Evolutionary conservation across 164 flowering plant genomes (phyloP).

Genomic region (Taxillus chinensis): DNA sequence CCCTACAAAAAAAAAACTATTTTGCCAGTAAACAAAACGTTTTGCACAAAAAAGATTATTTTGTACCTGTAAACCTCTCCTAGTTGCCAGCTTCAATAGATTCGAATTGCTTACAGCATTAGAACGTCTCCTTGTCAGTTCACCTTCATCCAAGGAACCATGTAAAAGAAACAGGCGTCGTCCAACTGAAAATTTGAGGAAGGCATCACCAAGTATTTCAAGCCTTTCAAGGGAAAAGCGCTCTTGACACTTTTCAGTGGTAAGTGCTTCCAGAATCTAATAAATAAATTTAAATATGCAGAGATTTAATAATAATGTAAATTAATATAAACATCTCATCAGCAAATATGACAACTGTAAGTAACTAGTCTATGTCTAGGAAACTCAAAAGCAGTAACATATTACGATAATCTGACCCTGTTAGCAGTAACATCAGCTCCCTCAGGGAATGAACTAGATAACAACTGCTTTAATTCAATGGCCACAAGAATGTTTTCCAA

Average conservation of each 20-base stretch:
- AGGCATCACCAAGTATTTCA: slow-evolving; percentile 94
- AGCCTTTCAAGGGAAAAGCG: slow-evolving; percentile 90
- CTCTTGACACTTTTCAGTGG: slow-evolving; percentile 86
- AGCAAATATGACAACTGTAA: too few species aligned
- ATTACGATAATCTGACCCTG: slow-evolving; percentile 35
- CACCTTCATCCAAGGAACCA: slow-evolving; percentile 72
- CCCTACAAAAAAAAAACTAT: too few species aligned
- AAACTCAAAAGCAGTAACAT: background rate
- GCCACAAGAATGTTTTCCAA: slow-evolving; percentile 90
- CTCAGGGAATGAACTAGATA: slow-evolving; percentile 70
- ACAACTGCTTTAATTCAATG: slow-evolving; percentile 55
- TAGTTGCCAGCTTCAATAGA: slow-evolving; percentile 52
- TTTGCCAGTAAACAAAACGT: too few species aligned
- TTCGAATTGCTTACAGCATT: slow-evolving; percentile 59
- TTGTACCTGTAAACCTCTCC: slow-evolving; percentile 61
- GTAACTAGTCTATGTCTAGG: background rate
- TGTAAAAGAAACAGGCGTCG: slow-evolving; percentile 65
- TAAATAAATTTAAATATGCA: background rate
- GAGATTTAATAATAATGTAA: too few species aligned
- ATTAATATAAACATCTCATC: too few species aligned
- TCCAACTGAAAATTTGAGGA: slow-evolving; percentile 87
- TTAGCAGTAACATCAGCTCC: slow-evolving; percentile 53
- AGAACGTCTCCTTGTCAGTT: slow-evolving; percentile 73
- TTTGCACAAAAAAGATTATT: too few species aligned
- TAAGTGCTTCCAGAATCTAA: slow-evolving; percentile 91